These are phyloP conservation scores for Anethum foeniculum DNA, from an alignment of 140 eudicot genomes.

Conservation along the genomic window DNA sequence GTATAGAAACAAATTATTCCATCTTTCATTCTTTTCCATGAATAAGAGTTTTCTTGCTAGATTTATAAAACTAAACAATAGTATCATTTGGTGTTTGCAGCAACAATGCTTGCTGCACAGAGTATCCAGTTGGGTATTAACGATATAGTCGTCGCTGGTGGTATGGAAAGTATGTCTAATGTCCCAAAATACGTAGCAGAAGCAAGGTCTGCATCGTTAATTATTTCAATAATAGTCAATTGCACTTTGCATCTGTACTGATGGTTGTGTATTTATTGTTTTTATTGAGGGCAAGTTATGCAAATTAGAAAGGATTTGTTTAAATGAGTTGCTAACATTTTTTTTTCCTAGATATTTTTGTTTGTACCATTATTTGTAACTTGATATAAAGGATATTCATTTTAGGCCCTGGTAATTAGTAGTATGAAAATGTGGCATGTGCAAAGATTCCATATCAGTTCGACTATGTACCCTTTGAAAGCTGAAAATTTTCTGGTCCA, in stretches of 20 bases:
- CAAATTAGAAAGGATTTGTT: no score
- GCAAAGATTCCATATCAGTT: neutral
- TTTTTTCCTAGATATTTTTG: neutral
- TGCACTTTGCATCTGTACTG: neutral
- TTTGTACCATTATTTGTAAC: neutral
- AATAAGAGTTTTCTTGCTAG: neutral
- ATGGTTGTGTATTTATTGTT: neutral
- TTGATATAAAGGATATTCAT: neutral
- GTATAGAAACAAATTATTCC: neutral
- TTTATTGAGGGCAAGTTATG: neutral
- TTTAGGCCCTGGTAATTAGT: neutral
- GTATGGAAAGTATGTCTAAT: conserved; percentile 99
- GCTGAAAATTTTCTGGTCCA: neutral
- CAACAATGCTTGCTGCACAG: conserved; percentile 97
- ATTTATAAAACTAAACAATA: neutral
- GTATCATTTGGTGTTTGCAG: conserved; percentile 44
- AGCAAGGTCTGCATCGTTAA: conserved; percentile 50
- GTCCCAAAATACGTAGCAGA: conserved; percentile 85
- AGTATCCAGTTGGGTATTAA: conserved; percentile 84
- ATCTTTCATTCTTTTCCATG: neutral
- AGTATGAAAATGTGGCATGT: neutral
- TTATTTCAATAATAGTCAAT: neutral
- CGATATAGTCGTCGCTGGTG: conserved; percentile 90
- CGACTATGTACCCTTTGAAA: neutral
- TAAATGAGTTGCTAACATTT: neutral